Conservation (phyloP, 1,284 basidiomycete genomes). For the Gomphus bonarii region DNA sequence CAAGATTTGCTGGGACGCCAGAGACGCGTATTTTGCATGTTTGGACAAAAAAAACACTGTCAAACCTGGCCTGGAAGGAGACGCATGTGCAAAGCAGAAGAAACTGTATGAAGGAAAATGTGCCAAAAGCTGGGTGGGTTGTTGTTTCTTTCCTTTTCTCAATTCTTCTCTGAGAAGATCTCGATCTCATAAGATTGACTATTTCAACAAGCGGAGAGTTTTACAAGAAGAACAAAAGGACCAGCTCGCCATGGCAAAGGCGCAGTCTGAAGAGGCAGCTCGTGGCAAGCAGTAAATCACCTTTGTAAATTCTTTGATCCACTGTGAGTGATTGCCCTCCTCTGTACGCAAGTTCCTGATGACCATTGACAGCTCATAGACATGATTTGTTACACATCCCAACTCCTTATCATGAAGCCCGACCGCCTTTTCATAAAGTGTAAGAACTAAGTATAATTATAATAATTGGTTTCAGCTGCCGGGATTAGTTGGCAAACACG, state of each 20-base stretch:
- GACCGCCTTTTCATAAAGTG: neutral
- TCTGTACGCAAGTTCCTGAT: neutral
- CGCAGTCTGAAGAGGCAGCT: conserved; percentile 34
- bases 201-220: conserved; percentile 74
- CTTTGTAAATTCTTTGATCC: neutral
- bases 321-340: neutral
- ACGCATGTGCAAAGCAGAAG: conserved; percentile 40
- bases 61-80: conserved; percentile 44
- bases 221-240: conserved; percentile 65
- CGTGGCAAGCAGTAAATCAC: neutral
- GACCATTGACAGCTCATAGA: neutral
- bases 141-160: conserved; percentile 5
- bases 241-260: conserved; percentile 44
- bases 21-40: conserved; percentile 71
- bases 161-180: neutral
- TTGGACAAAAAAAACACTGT: conserved; percentile 53
- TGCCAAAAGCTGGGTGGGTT: conserved; percentile 74
- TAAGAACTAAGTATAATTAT: neutral
- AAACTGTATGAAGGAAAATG: conserved; percentile 53
- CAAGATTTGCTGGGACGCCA: conserved; percentile 56
- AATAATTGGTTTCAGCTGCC: neutral
- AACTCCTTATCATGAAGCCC: neutral
- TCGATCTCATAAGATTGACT: conserved; percentile 50
- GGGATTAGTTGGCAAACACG: neutral
- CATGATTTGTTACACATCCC: neutral